phyloP scores from a whole-genome alignment of 805 yeast species.

The Saccharomycopsis guyanensis region DNA sequence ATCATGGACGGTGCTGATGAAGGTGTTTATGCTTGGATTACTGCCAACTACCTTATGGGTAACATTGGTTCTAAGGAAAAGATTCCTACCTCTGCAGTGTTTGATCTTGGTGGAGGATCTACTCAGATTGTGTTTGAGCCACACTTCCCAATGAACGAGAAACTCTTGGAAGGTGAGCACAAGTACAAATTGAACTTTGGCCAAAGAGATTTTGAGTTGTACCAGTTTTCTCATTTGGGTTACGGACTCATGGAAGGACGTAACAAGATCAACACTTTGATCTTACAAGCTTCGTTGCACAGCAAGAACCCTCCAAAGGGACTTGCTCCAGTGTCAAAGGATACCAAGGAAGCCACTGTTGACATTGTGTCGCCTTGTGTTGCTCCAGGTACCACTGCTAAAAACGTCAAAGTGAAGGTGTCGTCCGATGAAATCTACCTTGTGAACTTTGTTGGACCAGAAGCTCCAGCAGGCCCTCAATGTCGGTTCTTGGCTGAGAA shows the following conservation, averaged over 20 bases:
- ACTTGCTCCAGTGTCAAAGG: conserved; percentile 27
- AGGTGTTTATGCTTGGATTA: conserved; percentile 98
- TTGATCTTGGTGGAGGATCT: conserved; percentile 97
- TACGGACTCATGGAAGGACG: conserved; percentile 95
- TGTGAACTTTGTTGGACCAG: conserved; percentile 62
- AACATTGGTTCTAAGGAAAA: conserved; percentile 76
- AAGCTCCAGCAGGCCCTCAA: conserved; percentile 62
- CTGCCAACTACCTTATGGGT: conserved; percentile 87
- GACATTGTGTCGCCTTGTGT: conserved; percentile 75
- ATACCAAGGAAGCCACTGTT: conserved; percentile 32
- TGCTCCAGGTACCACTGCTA: conserved; percentile 65
- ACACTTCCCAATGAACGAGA: conserved; percentile 46
- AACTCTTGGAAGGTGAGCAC: conserved; percentile 81
- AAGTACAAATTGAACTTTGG: conserved; percentile 77
- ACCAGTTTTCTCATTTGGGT: conserved; percentile 93
- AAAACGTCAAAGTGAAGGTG: conserved; percentile 53
- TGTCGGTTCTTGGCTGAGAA: conserved; percentile 81
- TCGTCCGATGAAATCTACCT: conserved; percentile 39
- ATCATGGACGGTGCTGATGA: conserved; percentile 96
- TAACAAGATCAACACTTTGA: conserved; percentile 61
- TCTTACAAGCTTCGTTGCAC: conserved; percentile 46
- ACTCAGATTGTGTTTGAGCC: conserved; percentile 99
- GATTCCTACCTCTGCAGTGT: conserved; percentile 89
- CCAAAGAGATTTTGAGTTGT: conserved; percentile 66
- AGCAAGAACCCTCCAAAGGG: conserved; percentile 25